These are phyloP conservation scores for Xerocomellus intermedius DNA, from an alignment of 768 basidiomycete genomes.

Conservation along the genomic window DNA sequence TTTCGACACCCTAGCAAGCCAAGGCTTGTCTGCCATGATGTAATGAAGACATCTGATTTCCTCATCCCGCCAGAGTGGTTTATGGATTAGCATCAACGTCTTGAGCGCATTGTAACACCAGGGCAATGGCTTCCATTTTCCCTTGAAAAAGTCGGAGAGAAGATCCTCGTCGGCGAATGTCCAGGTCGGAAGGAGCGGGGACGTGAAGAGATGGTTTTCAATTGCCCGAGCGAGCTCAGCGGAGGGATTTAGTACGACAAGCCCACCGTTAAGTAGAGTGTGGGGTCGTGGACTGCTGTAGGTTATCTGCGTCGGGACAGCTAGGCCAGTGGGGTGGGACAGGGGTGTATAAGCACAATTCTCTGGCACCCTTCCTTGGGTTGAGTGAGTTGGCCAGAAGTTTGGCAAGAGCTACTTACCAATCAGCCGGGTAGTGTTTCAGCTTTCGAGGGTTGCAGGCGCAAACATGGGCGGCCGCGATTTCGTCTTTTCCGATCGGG, in stretches of 20 bases:
- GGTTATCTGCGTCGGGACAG: conserved; percentile 42
- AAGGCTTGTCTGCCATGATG: conserved; percentile 85
- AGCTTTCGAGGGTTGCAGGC: conserved; percentile 90
- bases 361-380: conserved; percentile 66
- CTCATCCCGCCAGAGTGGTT: conserved; percentile 76
- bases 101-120: conserved; percentile 94
- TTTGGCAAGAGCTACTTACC: conserved; percentile 42
- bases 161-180: conserved; percentile 92
- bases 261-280: conserved; percentile 85
- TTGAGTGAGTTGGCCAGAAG: neutral
- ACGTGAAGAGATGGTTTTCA: conserved; percentile 40
- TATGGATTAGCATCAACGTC: conserved; percentile 74
- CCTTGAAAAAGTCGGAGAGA: conserved; percentile 74
- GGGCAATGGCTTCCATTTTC: conserved; percentile 73
- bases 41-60: conserved; percentile 88
- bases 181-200: conserved; percentile 52
- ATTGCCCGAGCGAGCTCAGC: conserved; percentile 50
- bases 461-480: conserved; percentile 88
- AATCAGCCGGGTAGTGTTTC: conserved; percentile 84
- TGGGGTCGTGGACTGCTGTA: conserved; percentile 65
- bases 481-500: conserved; percentile 60
- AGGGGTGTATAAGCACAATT: conserved; percentile 82
- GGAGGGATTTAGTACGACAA: conserved; percentile 83
- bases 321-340: conserved; percentile 44
- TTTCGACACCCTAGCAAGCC: conserved; percentile 53